phyloP scores from a whole-genome alignment of 495 filamentous ascomycete genomes.

The Talaromyces nanjingensis region DNA sequence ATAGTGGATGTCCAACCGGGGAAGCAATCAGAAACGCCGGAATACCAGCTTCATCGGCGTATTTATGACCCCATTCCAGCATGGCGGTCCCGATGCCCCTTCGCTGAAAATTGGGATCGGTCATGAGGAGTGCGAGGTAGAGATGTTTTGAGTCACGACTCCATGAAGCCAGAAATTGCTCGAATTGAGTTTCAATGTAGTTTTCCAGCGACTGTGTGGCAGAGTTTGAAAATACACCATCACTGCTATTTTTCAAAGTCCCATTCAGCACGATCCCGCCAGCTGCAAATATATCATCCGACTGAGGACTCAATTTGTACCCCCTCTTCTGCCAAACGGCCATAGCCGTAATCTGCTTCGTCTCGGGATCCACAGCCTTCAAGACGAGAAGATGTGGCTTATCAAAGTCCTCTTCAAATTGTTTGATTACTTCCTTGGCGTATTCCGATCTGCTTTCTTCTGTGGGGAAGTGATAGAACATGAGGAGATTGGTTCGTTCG shows the following conservation, averaged over 20 bases:
- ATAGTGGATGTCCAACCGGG: background rate
- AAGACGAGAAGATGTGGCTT: background rate
- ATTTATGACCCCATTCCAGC: background rate
- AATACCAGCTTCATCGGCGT: background rate
- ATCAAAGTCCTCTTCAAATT: background rate
- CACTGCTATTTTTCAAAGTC: background rate
- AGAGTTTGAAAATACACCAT: background rate
- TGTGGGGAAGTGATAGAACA: conserved; percentile 2
- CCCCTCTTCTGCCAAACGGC: conserved; percentile 2
- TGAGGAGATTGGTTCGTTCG: background rate
- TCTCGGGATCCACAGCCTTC: background rate
- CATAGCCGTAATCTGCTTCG: background rate
- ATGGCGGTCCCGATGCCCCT: background rate
- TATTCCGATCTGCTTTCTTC: background rate
- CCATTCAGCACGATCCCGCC: background rate
- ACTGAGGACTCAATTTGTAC: background rate
- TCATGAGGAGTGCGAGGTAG: conserved; percentile 1
- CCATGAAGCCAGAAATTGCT: background rate
- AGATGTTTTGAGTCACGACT: background rate
- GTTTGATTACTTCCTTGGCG: background rate
- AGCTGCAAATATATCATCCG: background rate
- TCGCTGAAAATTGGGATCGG: background rate
- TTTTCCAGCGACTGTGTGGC: background rate
- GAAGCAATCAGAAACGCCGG: background rate
- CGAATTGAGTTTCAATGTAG: background rate